Base-by-base conservation (phyloP, 768 basidiomycete species). In the Russula sp. region DNA sequence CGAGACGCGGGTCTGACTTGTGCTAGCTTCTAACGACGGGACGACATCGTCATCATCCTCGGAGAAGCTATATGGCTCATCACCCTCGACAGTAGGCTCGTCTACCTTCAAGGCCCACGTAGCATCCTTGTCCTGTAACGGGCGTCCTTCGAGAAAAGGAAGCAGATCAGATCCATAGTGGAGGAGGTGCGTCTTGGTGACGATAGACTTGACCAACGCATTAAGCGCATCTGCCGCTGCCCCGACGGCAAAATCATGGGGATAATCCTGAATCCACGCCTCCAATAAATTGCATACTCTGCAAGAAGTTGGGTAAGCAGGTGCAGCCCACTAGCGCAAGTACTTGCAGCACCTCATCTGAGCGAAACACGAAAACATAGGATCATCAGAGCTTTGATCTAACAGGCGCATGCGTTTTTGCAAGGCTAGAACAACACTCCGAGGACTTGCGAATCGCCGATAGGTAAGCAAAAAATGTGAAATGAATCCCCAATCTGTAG, bases 111-210 rank as follows among this genome's bases (percentile, higher is more conserved):
- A 71, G n/a, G 90, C 86, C 91, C 92, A 93, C 8, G 83, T 74
- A 26, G 79, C 78, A 72, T 93, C 90, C 59, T 80, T 79, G 71
- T 93, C 91, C n/a, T 78, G 75, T 28, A 89, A 77, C 38, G 87
- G 80, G 11, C 91, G 77, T 55, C 81, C 77, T 68, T 92, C 89
- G 40, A 90, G 77, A 72, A 94, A 93, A 1, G 90, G 89, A 11
- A 91, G 80, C 69, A 94, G 84, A 70, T 91, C 88, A 16, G 89
- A 86, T 42, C 88, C 92, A 67, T 94, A 94, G 73, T 93, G 91
- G 16, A 92, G 79, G 24, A 92, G 84, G 71, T 92, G 86, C 0
- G 88, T 88, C 73, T 92, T 90, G 56, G 85, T 83, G 10, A 88
- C 79, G 67, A 92, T 87, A 0, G 88, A 90, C 69, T 87, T 89